These are phyloP conservation scores for Penicillium capsulatum DNA, from an alignment of 2,329 filamentous ascomycete species.

Conservation along the genomic window DNA sequence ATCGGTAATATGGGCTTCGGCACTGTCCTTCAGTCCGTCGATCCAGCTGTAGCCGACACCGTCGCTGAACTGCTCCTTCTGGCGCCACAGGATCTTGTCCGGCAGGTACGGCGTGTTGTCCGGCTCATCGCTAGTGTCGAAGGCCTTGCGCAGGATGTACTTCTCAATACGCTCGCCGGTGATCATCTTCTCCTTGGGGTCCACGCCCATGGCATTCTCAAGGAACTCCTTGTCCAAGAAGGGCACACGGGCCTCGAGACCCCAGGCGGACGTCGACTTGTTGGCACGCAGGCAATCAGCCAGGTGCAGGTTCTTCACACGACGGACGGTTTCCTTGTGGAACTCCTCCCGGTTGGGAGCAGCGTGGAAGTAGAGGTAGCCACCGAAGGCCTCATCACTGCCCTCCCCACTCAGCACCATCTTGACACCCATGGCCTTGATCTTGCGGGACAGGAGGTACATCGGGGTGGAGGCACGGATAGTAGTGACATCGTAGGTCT, in stretches of 20 bases:
- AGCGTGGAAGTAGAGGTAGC: constrained; percentile 97
- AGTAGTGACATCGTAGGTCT: constrained; percentile 96
- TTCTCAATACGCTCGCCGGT: constrained; percentile 87
- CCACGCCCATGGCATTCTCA: constrained; percentile 86
- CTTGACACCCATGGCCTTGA: constrained; percentile 99
- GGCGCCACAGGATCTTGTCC: constrained; percentile 90
- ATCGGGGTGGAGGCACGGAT: constrained; percentile 98
- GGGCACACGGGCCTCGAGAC: constrained; percentile 92
- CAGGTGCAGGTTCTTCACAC: constrained; percentile 93
- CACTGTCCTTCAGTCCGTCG: constrained; percentile 91
- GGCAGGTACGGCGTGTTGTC: constrained; percentile 82
- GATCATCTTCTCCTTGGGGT: constrained; percentile 94
- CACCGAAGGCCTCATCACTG: constrained; percentile 96
- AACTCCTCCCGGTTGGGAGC: constrained; percentile 89
- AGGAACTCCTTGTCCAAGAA: constrained; percentile 98
- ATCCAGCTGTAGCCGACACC: constrained; percentile 99
- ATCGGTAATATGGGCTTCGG: constrained; percentile 82
- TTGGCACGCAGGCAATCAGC: constrained; percentile 97
- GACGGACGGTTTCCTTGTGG: constrained; percentile 88
- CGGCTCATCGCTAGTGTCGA: constrained; percentile 87
- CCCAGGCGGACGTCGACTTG: constrained; percentile 98
- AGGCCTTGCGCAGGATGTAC: constrained; percentile 96
- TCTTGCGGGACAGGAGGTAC: constrained; percentile 96
- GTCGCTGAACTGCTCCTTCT: constrained; percentile 99
- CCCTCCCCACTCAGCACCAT: constrained; percentile 98